These are phyloP conservation scores for Lasiosphaeria miniovina DNA, from an alignment of 495 filamentous ascomycete genomes.

Conservation along the genomic window DNA sequence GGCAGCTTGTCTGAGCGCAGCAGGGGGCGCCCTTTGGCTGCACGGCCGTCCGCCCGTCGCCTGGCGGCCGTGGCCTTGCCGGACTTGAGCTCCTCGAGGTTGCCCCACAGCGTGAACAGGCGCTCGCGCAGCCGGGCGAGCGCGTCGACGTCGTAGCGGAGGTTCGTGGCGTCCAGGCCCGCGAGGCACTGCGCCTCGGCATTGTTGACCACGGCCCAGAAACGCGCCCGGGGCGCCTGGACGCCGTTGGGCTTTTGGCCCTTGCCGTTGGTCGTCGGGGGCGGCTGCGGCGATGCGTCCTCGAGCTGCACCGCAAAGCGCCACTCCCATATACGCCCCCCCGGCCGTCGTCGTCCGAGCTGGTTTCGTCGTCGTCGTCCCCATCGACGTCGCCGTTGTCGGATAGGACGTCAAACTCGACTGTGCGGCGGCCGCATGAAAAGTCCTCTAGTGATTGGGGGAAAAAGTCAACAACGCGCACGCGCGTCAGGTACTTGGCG, in stretches of 20 bases:
- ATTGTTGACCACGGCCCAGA: slow-evolving; percentile 68
- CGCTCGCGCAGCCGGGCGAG: slow-evolving; percentile 61
- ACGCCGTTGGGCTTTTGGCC: slow-evolving; percentile 29
- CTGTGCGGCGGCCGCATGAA: slow-evolving; percentile 46
- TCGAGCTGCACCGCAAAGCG: slow-evolving; percentile 72
- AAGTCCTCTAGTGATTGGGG: slow-evolving; percentile 75
- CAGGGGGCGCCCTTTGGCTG: no score
- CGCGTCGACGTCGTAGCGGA: slow-evolving; percentile 46
- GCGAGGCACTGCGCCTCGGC: slow-evolving; percentile 63
- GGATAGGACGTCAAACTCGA: slow-evolving; percentile 46
- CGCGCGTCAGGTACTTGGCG: slow-evolving; percentile 61
- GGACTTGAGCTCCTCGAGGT: slow-evolving; percentile 69
- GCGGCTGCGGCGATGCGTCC: slow-evolving; percentile 47
- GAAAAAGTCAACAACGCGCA: slow-evolving; percentile 78
- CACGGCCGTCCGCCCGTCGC: no score
- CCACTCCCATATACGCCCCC: slow-evolving; percentile 65
- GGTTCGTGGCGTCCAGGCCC: slow-evolving; percentile 62
- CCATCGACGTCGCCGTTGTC: slow-evolving; percentile 35
- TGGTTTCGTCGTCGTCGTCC: slow-evolving; percentile 31
- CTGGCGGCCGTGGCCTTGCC: neutral
- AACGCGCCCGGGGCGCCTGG: slow-evolving; percentile 27
- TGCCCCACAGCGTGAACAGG: slow-evolving; percentile 81
- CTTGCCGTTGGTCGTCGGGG: no score
- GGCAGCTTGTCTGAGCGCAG: slow-evolving; percentile 11
- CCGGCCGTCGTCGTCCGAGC: slow-evolving; percentile 4